Base-by-base conservation (phyloP, 805 yeast genomes). In the Ogataea ganodermae region DNA sequence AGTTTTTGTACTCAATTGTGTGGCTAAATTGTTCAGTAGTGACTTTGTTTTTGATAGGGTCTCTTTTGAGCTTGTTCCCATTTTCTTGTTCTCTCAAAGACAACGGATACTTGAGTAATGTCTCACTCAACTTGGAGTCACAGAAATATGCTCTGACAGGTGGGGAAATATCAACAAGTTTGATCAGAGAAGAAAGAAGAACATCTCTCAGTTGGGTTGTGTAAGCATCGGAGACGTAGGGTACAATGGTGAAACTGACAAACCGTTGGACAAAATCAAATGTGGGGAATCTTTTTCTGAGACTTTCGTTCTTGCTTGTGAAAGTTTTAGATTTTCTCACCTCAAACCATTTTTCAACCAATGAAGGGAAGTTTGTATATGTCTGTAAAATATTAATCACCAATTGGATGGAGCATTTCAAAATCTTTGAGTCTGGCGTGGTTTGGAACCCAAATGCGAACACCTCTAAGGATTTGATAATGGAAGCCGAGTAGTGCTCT, bases 311-410 rank as follows among this genome's bases (percentile, higher is more conserved):
- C 18, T 42, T 43, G 26, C 43, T 14, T 6, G 32, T 39, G 14
- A 49, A 18, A 8, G 44, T 35, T 24, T 52, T 45, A 24, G 30
- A 24, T 10, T 18, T 45, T 31, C 52, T 43, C 4, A 46, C 36
- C 22, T 46, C 43, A 23, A 55, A 57, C 61, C 59, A 57, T 17
- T 35, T 43, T 30, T 57, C 58, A 13, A 46, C 55, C 27, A 57
- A 32, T 16, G 32, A 16, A 3, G 58, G 58, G 18, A 47, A 50
- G 8, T 41, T 38, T 26, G 23, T 32, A 37, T 57, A 57, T 0
- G 48, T 38, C 26, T 48, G 51, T 8, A 57, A 23, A 6, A 48
- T 35, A 13, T 42, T 45, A 18, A 40, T 35, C 12, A 54, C 53
- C 22, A 56, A 38, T 10, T 51, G 53, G 6, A 49, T 46, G 3